A percentile compares a stretch with the other conserved stretches of the same genome.
Conservation (phyloP, 768 basidiomycete species). For the Leucosporidium creatinivorum region DNA sequence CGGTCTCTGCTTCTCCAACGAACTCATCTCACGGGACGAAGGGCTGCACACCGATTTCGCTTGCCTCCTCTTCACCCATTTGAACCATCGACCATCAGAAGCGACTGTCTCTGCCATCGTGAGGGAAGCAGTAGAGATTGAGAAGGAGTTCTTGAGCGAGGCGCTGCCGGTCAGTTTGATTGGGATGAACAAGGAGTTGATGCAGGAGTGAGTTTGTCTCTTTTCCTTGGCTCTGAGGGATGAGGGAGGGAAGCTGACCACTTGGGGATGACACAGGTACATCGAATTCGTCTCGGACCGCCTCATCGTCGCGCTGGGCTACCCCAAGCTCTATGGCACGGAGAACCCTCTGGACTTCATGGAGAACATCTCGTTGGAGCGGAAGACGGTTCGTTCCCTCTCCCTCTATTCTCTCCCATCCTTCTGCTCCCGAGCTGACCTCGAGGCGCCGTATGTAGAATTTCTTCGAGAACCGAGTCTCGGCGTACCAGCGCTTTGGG, state of each 20-base stretch:
- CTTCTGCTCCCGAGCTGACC: background rate
- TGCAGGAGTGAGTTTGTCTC: slow-evolving; percentile 69
- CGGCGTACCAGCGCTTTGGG: slow-evolving; percentile 48
- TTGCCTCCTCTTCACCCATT: slow-evolving; percentile 59
- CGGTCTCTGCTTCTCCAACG: slow-evolving; percentile 87
- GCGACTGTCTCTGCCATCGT: slow-evolving; percentile 64
- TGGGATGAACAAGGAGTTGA: slow-evolving; percentile 82
- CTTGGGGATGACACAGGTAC: background rate
- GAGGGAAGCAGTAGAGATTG: slow-evolving; percentile 59
- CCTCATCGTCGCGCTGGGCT: slow-evolving; percentile 71
- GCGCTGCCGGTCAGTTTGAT: slow-evolving; percentile 76
- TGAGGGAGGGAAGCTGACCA: background rate
- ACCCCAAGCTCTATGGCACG: slow-evolving; percentile 64
- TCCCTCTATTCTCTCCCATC: background rate
- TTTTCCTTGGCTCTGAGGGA: slow-evolving; percentile 36
- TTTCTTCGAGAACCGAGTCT: slow-evolving; percentile 87
- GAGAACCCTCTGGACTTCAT: slow-evolving; percentile 58
- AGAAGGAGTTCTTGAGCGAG: slow-evolving; percentile 37
- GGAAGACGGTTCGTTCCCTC: background rate
- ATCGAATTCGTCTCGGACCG: slow-evolving; percentile 70
- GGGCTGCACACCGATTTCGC: slow-evolving; percentile 88
- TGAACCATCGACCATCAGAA: slow-evolving; percentile 70
- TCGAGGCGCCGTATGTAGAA: background rate
- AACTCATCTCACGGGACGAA: slow-evolving; percentile 71
- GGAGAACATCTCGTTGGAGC: slow-evolving; percentile 45